phyloP scores from a whole-genome alignment of 306 rosid species.

The Trichosanthes truncata region DNA sequence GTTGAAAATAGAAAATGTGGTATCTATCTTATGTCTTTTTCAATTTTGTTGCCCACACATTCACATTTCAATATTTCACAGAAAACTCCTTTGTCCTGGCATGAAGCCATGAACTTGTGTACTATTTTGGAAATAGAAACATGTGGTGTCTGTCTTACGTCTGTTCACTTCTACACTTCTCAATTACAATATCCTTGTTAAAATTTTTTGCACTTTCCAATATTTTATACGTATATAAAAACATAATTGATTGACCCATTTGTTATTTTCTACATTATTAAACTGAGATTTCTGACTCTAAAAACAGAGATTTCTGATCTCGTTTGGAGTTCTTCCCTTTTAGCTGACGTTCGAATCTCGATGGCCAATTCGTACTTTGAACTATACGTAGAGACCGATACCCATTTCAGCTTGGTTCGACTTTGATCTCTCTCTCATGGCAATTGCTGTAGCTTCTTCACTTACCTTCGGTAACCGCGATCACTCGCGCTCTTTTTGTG shows the following conservation, averaged over 20 bases:
- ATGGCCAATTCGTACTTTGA: neutral
- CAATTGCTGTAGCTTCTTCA: slow-evolving; percentile 25
- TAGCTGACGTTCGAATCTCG: neutral
- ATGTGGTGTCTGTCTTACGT: neutral
- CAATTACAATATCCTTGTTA: no score
- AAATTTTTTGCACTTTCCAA: neutral
- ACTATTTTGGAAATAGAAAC: neutral
- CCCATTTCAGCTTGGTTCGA: neutral
- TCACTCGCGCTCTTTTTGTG: neutral
- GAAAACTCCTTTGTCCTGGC: no score
- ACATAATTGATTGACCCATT: neutral
- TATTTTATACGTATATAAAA: neutral
- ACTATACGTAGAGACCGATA: neutral
- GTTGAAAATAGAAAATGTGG: neutral
- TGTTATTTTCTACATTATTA: neutral
- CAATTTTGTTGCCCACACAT: no score
- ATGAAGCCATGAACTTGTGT: no score
- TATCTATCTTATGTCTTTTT: neutral
- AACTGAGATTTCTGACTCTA: neutral
- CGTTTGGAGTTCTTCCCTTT: neutral
- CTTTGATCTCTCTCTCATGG: slow-evolving; percentile 21
- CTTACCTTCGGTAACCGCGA: slow-evolving; percentile 33
- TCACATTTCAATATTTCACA: no score
- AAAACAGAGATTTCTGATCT: neutral
- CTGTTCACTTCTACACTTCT: no score